Evolutionary conservation across 306 rosid genomes (phyloP).

Genomic region (Canavalia ensiformis): DNA sequence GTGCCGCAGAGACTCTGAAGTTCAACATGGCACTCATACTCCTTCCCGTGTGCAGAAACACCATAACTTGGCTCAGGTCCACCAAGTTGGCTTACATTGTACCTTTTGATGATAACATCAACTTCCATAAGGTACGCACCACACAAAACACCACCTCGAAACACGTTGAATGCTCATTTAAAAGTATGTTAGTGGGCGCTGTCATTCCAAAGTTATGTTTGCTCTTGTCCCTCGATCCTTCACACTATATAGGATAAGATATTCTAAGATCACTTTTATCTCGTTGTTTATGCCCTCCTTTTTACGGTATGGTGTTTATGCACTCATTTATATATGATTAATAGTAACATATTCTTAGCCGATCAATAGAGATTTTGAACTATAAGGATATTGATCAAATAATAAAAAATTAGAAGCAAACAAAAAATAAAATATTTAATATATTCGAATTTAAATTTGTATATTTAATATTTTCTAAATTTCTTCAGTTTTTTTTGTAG

Average conservation of each 20-base stretch:
- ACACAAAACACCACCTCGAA: not conserved
- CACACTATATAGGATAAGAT: not conserved
- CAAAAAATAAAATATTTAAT: not conserved
- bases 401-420: not conserved
- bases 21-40: conserved; percentile 94
- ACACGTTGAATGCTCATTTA: conserved; percentile 4
- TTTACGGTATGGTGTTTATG: too few relatives aligned
- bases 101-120: conserved; percentile 95
- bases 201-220: not conserved
- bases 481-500: not conserved
- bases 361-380: not conserved
- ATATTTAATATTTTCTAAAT: not conserved
- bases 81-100: conserved; percentile 68
- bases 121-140: conserved; percentile 85
- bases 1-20: conserved; percentile 92
- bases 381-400: not conserved
- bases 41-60: conserved; percentile 88
- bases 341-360: not conserved
- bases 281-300: not conserved
- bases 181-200: conserved; percentile 26
- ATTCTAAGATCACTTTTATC: not conserved
- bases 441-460: not conserved
- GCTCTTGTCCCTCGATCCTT: not conserved
- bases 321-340: too few relatives aligned
- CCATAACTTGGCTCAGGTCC: conserved; percentile 89